These are phyloP conservation scores for Trypanosoma brucei DNA, from an alignment of 208 protist species.

Conservation along the genomic window DNA sequence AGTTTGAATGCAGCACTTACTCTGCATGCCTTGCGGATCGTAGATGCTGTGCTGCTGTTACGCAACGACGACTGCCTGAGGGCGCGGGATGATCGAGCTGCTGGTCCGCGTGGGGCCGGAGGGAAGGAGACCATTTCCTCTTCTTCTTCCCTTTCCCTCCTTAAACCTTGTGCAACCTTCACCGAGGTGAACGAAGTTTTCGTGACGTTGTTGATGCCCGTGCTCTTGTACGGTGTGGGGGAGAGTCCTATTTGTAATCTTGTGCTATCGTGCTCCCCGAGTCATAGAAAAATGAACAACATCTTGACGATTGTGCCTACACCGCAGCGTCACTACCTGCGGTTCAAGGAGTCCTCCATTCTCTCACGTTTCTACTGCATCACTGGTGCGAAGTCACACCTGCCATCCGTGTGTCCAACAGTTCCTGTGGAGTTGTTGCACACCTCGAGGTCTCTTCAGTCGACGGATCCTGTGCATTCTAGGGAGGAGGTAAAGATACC, in stretches of 20 bases:
- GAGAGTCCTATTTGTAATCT: constrained; percentile 27
- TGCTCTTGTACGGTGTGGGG: constrained; percentile 52
- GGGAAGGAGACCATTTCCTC: background rate
- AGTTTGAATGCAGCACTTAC: constrained; percentile 75
- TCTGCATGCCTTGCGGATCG: constrained; percentile 51
- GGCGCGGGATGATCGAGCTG: background rate
- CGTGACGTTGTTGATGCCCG: constrained; percentile 61
- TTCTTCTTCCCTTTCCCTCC: constrained; percentile 12
- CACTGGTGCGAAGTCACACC: constrained; percentile 36
- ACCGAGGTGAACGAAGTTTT: constrained; percentile 81
- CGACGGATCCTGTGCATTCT: constrained; percentile 6
- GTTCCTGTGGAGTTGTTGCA: constrained; percentile 51
- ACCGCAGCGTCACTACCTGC: constrained; percentile 66
- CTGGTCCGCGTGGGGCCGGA: background rate
- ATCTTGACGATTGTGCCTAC: constrained; percentile 70
- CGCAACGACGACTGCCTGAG: constrained; percentile 69
- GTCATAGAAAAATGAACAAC: constrained; percentile 30
- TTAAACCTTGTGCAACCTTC: constrained; percentile 65
- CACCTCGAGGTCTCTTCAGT: constrained; percentile 23
- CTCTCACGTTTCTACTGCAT: constrained; percentile 51
- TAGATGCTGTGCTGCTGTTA: constrained; percentile 66
- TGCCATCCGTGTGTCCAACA: constrained; percentile 52
- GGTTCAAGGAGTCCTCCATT: constrained; percentile 38
- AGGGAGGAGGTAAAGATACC: constrained; percentile 16
- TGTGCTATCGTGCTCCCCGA: constrained; percentile 40